Conservation (phyloP, 2,329 filamentous ascomycete species). For the Nigrospora osmanthi region DNA sequence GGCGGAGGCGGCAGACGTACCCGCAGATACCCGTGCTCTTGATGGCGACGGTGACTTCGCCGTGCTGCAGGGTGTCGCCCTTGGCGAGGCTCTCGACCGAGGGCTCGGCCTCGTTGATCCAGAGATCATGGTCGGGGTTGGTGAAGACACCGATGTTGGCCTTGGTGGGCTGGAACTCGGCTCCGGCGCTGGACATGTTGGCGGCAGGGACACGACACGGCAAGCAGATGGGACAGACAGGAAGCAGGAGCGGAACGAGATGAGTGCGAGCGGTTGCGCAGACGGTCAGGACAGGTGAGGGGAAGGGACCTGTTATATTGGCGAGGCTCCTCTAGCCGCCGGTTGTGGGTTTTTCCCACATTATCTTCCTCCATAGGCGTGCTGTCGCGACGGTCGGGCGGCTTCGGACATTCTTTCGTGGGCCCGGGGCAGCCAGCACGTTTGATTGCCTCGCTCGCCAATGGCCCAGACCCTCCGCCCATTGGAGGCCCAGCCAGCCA, state of each 20-base stretch:
- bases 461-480: no score
- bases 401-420: conserved; percentile 1
- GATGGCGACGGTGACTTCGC: conserved; percentile 81
- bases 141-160: conserved; percentile 95
- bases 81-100: conserved; percentile 65
- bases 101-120: conserved; percentile 74
- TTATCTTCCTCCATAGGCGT: background rate
- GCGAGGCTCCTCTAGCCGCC: background rate
- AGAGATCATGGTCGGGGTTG: conserved; percentile 85
- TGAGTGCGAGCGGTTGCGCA: background rate
- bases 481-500: background rate
- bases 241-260: background rate
- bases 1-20: conserved; percentile 47
- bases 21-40: conserved; percentile 96
- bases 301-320: background rate
- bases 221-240: background rate
- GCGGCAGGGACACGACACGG: background rate
- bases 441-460: no score
- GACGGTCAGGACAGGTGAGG: background rate
- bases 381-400: background rate
- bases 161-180: conserved; percentile 45
- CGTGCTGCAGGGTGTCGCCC: conserved; percentile 61
- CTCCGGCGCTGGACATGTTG: background rate
- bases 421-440: background rate
- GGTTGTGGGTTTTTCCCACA: conserved; percentile 1